Evolutionary conservation across 345 rosid species (phyloP), one percentile per base, ranked within the genome.

Genomic region (Eucalyptus victrix): DNA sequence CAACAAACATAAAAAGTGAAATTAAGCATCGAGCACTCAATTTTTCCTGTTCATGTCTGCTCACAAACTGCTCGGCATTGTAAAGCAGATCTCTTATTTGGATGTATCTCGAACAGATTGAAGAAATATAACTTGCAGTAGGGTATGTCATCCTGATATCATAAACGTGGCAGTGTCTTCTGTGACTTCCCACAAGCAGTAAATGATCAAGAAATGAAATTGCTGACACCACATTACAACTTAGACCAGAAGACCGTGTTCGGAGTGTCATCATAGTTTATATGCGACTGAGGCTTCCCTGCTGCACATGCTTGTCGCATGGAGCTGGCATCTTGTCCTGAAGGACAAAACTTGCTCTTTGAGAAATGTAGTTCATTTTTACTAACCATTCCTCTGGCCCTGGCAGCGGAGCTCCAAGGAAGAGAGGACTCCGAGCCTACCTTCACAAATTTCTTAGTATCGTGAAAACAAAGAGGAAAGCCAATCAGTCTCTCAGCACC

Each of bases 341-440:
- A 76, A 76, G 23, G 83, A 87, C 88, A 58, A 26, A 32, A 87
- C n/a, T 17, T 18, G 34, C 51, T 34, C 47, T n/a, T 87, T 32
- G 26, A 58, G 21, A 87, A 53, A 23, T 88, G 53, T 34, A 10
- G 34, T 67, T 9, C 40, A 88, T 23, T 45, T 67, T 67, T 49
- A 47, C 95, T 94, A 94, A 96, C 96, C 97, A 91, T 93, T 95
- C 92, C 94, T 92, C 83, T 76, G 83, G 83, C 83, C 13, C 90
- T 92, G 58, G 94, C 91, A 50, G 93, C 89, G 86, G 95, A 90
- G 90, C 94, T 93, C 93, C 91, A 86, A 42, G 93, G 76, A 54
- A 90, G 93, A 60, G 93, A 89, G 49, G 96, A 90, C 89, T 91
- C 90, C 42, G 96, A 91, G 87, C 92, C 90, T 87, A 92, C 91